A percentile compares a stretch with the other conserved stretches of the same genome.
phyloP scores from a whole-genome alignment of 2,329 filamentous ascomycete species.

The Coniosporium tulheliwenetii region DNA sequence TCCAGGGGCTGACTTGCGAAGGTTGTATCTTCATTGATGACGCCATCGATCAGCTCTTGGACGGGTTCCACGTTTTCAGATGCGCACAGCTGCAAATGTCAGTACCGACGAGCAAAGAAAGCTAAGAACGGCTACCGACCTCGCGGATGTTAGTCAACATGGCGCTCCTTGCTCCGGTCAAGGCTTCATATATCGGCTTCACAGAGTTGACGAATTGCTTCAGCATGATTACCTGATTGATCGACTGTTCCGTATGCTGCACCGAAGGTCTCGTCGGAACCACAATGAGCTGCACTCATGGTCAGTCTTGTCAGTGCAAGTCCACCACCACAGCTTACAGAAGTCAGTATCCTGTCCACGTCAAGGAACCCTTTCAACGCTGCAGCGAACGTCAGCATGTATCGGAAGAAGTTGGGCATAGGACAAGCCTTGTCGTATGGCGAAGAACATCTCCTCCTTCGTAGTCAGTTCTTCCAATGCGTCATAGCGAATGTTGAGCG shows the following conservation, averaged over 20 bases:
- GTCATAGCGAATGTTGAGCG: conserved; percentile 60
- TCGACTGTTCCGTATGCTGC: conserved; percentile 57
- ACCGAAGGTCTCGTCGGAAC: conserved; percentile 51
- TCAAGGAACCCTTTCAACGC: conserved; percentile 64
- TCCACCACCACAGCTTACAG: conserved; percentile 30
- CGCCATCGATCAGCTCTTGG: conserved; percentile 46
- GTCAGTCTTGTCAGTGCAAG: conserved; percentile 5
- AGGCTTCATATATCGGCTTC: conserved; percentile 48
- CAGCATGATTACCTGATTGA: conserved; percentile 75
- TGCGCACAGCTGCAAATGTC: conserved; percentile 40
- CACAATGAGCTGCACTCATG: conserved; percentile 50
- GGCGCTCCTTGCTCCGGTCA: conserved; percentile 46
- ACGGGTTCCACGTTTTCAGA: conserved; percentile 46
- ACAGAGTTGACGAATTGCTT: conserved; percentile 66
- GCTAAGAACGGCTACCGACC: conserved; percentile 13
- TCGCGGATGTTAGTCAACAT: conserved; percentile 54
- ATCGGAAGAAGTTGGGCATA: not conserved
- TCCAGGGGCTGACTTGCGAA: conserved; percentile 71
- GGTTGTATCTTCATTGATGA: conserved; percentile 67
- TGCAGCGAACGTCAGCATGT: conserved; percentile 14
- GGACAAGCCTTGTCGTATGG: conserved; percentile 48
- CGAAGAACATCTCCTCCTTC: conserved; percentile 74
- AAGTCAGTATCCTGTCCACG: conserved; percentile 64
- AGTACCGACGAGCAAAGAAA: not conserved
- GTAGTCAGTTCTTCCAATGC: conserved; percentile 68